These are phyloP conservation scores for Bidens hawaiensis DNA, from an alignment of 140 eudicot genomes.

Conservation along the genomic window DNA sequence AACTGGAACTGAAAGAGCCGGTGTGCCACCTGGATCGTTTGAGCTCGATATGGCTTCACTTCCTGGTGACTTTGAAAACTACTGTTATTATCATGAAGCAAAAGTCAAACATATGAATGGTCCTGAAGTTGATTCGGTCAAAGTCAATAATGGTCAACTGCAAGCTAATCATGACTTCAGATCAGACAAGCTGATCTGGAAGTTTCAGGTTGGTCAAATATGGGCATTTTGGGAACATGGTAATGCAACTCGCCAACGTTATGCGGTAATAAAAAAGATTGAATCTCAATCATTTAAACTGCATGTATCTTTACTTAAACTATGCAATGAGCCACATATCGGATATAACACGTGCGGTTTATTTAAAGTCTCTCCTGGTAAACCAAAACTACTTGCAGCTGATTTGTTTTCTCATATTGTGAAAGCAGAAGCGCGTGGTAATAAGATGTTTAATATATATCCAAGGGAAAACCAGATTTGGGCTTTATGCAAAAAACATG, in stretches of 20 bases:
- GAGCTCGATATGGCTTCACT: conserved; percentile 92
- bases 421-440: conserved; percentile 17
- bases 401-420: conserved; percentile 47
- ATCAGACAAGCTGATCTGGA: conserved; percentile 24
- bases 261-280: conserved; percentile 40
- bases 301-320: conserved; percentile 31
- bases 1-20: conserved; percentile 67
- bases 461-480: conserved; percentile 55
- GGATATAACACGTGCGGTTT: conserved; percentile 32
- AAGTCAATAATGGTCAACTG: conserved; percentile 5
- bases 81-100: conserved; percentile 8
- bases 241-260: conserved; percentile 25
- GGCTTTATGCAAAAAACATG: conserved; percentile 42
- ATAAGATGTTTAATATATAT: conserved; percentile 24
- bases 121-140: conserved; percentile 13
- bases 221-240: conserved; percentile 45
- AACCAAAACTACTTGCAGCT: conserved; percentile 8
- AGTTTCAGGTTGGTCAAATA: conserved; percentile 44
- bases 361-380: conserved; percentile 25
- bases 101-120: conserved; percentile 9
- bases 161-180: conserved; percentile 31
- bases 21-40: conserved; percentile 71
- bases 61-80: conserved; percentile 31
- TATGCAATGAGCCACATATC: neutral
- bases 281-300: conserved; percentile 21